These are phyloP conservation scores for Marasmius sp. DNA, from an alignment of 1,284 basidiomycete species.

Conservation along the genomic window DNA sequence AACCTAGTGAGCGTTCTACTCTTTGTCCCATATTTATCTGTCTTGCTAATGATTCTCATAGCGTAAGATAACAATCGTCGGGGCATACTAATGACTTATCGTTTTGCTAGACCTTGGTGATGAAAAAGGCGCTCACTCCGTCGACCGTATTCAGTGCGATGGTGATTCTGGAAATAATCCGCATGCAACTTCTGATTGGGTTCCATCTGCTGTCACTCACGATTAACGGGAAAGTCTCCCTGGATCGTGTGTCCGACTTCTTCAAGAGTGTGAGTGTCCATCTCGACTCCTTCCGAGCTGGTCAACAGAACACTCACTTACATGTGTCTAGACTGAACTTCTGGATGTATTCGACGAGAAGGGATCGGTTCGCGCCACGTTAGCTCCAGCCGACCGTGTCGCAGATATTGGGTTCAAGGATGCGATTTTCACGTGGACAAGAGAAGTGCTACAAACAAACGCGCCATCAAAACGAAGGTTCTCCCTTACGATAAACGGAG, in stretches of 20 bases:
- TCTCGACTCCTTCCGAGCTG: too few species aligned
- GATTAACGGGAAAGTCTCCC: constrained; percentile 19
- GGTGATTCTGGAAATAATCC: constrained; percentile 20
- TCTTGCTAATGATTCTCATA: background rate
- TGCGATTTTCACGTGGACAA: constrained; percentile 16
- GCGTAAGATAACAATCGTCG: background rate
- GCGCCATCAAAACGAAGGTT: background rate
- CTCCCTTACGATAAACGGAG: constrained; percentile 40
- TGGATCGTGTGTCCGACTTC: constrained; percentile 7
- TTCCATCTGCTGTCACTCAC: constrained; percentile 8
- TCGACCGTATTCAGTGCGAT: constrained; percentile 12
- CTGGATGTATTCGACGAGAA: constrained; percentile 32
- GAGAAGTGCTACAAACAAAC: constrained; percentile 5
- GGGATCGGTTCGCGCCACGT: background rate
- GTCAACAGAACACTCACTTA: too few species aligned
- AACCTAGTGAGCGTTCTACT: constrained; percentile 21
- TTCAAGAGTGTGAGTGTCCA: too few species aligned
- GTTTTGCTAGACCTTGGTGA: background rate
- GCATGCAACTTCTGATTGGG: constrained; percentile 2
- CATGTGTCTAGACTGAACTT: constrained; percentile 34
- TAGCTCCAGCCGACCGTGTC: background rate
- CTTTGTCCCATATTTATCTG: background rate
- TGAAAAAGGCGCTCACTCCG: background rate
- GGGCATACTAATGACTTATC: too few species aligned
- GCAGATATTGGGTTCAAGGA: constrained; percentile 27